phyloP scores from a whole-genome alignment of 306 rosid genomes.

The Quercus rubra region DNA sequence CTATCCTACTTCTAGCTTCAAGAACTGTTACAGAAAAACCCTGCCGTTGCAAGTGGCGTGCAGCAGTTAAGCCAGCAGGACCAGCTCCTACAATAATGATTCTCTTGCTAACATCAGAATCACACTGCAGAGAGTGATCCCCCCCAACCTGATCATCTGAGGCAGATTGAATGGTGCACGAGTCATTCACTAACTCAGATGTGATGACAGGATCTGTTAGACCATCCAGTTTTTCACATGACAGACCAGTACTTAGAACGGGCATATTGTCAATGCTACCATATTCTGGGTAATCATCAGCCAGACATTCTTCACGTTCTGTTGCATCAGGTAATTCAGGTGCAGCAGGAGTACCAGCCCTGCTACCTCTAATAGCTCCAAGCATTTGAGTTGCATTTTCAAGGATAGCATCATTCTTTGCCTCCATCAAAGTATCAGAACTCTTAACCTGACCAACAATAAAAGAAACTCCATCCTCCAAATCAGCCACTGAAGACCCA shows the following conservation, averaged over 20 bases:
- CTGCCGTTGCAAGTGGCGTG: conserved; percentile 94
- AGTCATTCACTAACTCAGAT: conserved; percentile 40
- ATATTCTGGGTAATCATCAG: conserved; percentile 31
- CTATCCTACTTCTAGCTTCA: conserved; percentile 92
- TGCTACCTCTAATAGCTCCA: conserved; percentile 40
- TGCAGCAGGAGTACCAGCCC: conserved; percentile 16
- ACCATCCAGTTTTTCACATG: conserved; percentile 35
- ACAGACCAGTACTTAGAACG: conserved; percentile 35
- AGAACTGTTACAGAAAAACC: conserved; percentile 76
- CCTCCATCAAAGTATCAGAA: conserved; percentile 41
- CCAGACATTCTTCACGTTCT: conserved; percentile 37
- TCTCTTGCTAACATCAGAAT: conserved; percentile 52
- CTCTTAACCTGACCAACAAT: conserved; percentile 67
- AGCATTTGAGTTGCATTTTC: conserved; percentile 26
- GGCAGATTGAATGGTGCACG: conserved; percentile 28
- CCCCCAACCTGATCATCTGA: conserved; percentile 35
- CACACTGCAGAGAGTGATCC: conserved; percentile 32
- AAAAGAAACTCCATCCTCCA: conserved; percentile 94
- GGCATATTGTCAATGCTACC: conserved; percentile 33
- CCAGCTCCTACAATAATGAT: conserved; percentile 95
- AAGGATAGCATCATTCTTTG: conserved; percentile 28
- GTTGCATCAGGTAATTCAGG: conserved; percentile 28
- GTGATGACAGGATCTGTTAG: conserved; percentile 32
- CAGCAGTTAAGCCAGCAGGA: conserved; percentile 98
- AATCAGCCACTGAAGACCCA: conserved; percentile 68